Evolutionary conservation across 2,329 filamentous ascomycete genomes (phyloP).

Genomic region (Microdochium trichocladiopsis): DNA sequence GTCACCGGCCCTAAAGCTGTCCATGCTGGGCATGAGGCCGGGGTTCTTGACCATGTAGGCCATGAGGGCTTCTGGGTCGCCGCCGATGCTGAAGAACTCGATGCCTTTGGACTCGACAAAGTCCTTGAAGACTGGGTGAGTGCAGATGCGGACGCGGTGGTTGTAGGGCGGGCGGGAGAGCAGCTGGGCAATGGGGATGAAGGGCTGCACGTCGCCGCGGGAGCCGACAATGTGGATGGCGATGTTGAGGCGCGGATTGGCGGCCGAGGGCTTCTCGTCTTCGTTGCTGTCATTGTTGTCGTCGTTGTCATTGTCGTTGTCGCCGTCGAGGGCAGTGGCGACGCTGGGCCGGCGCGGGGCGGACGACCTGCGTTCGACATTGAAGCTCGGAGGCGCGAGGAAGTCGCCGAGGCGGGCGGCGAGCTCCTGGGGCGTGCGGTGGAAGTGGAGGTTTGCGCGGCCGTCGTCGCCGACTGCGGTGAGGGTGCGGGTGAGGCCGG

Average conservation of each 20-base stretch:
- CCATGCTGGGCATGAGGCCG: slow-evolving; percentile 25
- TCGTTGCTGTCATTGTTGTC: not conserved
- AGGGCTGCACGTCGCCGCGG: slow-evolving; percentile 56
- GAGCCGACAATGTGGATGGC: slow-evolving; percentile 56
- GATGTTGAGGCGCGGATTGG: slow-evolving; percentile 45
- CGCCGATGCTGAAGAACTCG: slow-evolving; percentile 54
- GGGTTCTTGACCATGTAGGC: slow-evolving; percentile 38
- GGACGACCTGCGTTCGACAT: not conserved
- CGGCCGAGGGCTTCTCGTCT: slow-evolving; percentile 13
- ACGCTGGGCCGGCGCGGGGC: slow-evolving; percentile 46
- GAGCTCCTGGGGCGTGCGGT: slow-evolving; percentile 59
- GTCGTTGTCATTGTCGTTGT: slow-evolving; percentile 9
- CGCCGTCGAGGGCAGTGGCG: slow-evolving; percentile 45
- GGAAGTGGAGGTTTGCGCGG: slow-evolving; percentile 73
- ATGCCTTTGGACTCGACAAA: slow-evolving; percentile 46
- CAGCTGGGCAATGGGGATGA: slow-evolving; percentile 48
- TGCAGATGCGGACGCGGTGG: slow-evolving; percentile 50
- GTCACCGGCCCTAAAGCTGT: slow-evolving; percentile 27
- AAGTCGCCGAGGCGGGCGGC: slow-evolving; percentile 50
- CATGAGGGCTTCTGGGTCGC: slow-evolving; percentile 33
- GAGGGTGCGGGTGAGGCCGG: not conserved
- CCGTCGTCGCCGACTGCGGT: slow-evolving; percentile 49
- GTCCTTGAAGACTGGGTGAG: slow-evolving; percentile 49
- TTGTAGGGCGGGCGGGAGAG: slow-evolving; percentile 43
- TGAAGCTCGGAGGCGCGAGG: not conserved